Evolutionary conservation across 768 basidiomycete species (phyloP).

Genomic region (Rhizopogon salebrosus): DNA sequence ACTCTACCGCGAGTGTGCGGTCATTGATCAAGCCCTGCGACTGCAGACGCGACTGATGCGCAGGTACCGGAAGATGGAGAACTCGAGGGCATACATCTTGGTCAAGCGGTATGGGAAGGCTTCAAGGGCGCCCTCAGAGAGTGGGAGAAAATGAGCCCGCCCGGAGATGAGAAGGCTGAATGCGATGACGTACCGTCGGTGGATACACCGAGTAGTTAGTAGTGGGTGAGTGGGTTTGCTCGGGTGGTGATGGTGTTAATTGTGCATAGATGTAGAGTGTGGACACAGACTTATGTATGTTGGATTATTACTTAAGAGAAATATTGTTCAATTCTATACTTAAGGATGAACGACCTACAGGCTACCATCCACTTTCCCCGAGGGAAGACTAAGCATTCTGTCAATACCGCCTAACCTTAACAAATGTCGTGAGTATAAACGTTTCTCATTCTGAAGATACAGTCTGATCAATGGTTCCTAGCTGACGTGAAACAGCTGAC

Average conservation of each 20-base stretch:
- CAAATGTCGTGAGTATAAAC: no score
- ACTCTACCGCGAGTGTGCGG: slow-evolving; percentile 71
- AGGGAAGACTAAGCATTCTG: no score
- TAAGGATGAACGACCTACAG: no score
- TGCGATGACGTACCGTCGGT: slow-evolving; percentile 18
- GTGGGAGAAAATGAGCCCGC: slow-evolving; percentile 46
- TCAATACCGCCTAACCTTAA: no score
- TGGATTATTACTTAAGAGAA: not conserved
- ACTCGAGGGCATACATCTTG: slow-evolving; percentile 65
- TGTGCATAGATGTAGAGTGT: not conserved
- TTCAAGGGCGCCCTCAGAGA: slow-evolving; percentile 62
- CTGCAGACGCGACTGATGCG: slow-evolving; percentile 26
- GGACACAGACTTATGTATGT: not conserved
- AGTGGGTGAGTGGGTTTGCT: slow-evolving; percentile 1
- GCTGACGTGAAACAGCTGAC: no score
- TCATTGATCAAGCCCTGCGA: slow-evolving; percentile 34
- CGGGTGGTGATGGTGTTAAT: not conserved
- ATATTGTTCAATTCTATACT: not conserved
- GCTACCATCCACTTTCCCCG: no score
- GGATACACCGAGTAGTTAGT: slow-evolving; percentile 18
- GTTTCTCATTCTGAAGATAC: no score
- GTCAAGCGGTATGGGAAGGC: slow-evolving; percentile 70
- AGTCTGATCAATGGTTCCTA: no score
- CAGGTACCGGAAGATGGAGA: slow-evolving; percentile 59
- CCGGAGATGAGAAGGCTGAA: slow-evolving; percentile 15